Percentiles rank a stretch among this genome's conserved stretches.
Evolutionary conservation across 805 yeast genomes (phyloP).

Genomic region (Jamesozyma spencerorum): DNA sequence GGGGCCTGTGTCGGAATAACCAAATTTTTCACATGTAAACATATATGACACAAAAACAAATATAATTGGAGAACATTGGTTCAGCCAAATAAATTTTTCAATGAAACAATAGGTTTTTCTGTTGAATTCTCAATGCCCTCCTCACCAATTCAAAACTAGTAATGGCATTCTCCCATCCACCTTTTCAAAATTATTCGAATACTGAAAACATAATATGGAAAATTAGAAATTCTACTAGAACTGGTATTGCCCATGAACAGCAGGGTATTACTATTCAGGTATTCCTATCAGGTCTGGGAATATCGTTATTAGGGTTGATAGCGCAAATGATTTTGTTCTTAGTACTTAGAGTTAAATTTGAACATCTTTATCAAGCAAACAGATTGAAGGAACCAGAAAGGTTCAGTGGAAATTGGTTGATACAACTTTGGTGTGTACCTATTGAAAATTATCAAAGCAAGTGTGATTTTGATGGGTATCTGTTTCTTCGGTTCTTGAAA

Average conservation of each 20-base stretch:
- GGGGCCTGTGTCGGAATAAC: too few relatives aligned
- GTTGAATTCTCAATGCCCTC: too few relatives aligned
- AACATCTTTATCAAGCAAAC: conserved; percentile 47
- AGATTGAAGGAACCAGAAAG: conserved; percentile 4
- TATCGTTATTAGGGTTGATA: conserved; percentile 45
- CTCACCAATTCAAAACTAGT: too few relatives aligned
- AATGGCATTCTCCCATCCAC: too few relatives aligned
- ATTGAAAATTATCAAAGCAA: conserved; percentile 34
- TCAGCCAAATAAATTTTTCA: too few relatives aligned
- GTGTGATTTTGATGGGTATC: conserved; percentile 64
- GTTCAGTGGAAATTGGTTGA: conserved; percentile 1
- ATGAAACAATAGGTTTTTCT: too few relatives aligned
- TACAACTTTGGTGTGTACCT: conserved; percentile 28
- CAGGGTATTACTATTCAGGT: conserved; percentile 51
- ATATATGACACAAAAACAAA: too few relatives aligned
- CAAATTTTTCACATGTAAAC: too few relatives aligned
- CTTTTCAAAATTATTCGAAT: too few relatives aligned
- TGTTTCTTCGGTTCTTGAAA: conserved; percentile 53
- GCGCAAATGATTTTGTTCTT: conserved; percentile 41
- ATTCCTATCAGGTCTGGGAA: conserved; percentile 45
- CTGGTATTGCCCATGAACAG: conserved; percentile 49
- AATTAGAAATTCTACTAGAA: conserved; percentile 25
- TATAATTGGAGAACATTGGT: too few relatives aligned
- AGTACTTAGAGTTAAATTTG: conserved; percentile 30
- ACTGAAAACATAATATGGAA: background rate